Conservation (phyloP, 371 early-diverging fungal genomes). For the Sanchytrium tribonematis region DNA sequence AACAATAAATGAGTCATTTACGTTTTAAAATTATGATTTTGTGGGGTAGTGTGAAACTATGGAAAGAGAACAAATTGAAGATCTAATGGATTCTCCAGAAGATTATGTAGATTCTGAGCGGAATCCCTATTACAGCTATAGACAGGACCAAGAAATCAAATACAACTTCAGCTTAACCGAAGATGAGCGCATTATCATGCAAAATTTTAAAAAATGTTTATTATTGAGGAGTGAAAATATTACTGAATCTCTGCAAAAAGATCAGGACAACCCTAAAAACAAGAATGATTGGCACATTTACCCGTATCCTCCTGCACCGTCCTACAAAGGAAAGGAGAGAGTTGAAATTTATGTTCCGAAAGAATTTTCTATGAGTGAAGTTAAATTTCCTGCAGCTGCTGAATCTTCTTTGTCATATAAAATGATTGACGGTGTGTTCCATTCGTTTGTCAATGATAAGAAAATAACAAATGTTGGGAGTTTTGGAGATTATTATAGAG, state of each 20-base stretch:
- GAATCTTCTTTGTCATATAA: conserved; percentile 12
- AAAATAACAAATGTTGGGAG: conserved; percentile 30
- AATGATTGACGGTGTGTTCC: conserved; percentile 30
- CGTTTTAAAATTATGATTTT: too few relatives aligned
- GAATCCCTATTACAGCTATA: not conserved
- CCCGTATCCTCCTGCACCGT: conserved; percentile 52
- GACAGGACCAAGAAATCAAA: not conserved
- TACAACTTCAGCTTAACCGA: not conserved
- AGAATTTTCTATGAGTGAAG: conserved; percentile 8
- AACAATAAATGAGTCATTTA: too few relatives aligned
- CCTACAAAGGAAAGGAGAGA: conserved; percentile 17
- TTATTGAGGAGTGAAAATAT: not conserved
- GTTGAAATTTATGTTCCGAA: conserved; percentile 3
- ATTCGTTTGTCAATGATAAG: conserved; percentile 17
- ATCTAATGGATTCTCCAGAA: not conserved
- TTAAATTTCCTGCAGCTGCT: conserved; percentile 4
- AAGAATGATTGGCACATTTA: conserved; percentile 48
- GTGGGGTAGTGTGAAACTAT: not conserved
- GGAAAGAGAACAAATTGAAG: not conserved
- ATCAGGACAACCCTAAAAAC: conserved; percentile 55
- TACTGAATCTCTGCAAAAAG: not conserved
- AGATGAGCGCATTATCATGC: not conserved
- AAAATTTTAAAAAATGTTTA: not conserved
- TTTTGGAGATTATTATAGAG: conserved; percentile 57
- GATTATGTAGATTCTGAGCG: not conserved